Base-by-base conservation (phyloP, 2,329 filamentous ascomycete genomes). In the Myriangium duriaei region DNA sequence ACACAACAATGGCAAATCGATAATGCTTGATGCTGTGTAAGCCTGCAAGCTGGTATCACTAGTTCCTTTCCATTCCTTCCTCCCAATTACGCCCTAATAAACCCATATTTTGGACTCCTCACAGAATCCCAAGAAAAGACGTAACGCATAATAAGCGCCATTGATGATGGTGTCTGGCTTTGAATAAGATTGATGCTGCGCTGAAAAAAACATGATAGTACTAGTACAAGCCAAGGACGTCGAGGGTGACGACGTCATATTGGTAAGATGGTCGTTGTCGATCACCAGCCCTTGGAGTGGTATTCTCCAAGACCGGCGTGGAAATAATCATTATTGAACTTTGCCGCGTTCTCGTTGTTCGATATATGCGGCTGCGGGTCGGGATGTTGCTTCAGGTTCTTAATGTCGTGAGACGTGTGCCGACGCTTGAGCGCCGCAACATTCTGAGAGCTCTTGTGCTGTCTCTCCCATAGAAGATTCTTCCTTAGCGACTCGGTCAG, bases 391-490 rank as follows among this genome's bases (percentile, higher is more conserved):
- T 80, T 81, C 30, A 96, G 69, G 58, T 92, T 92, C 44, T 83
- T 81, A 45, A 95, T 77, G 54, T 95, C 87, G 47, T 88, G 82
- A 2, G 88, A 83, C 5, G 87, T 94, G 57, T 95, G 86, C 42
- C 85, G 72, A 45, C 88, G 76, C 68, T 94, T 92, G 41, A 94
- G 70, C 39, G 88, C 83, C 1, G 87, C 85, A 46, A 88, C 87
- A 51, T 79, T 83, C 5, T 85, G 88, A 21, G 82, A 81, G 42
- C 84, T 85, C 71, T 91, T 93, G 55, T 96, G 88, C 54, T 93
- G 85, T 37, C 91, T 80, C 59, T 98, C 91, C 82, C 85, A 93
- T 11, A 96, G 72, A 11, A 98, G 76, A 51, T 95, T 83, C 49
- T 86, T 82, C 14, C 91, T 77, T 3, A 98, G 76, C 14, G 85